A percentile compares a stretch with the other conserved stretches of the same genome.
phyloP scores from a whole-genome alignment of 2,329 filamentous ascomycete species.

The Blastomyces silverae region DNA sequence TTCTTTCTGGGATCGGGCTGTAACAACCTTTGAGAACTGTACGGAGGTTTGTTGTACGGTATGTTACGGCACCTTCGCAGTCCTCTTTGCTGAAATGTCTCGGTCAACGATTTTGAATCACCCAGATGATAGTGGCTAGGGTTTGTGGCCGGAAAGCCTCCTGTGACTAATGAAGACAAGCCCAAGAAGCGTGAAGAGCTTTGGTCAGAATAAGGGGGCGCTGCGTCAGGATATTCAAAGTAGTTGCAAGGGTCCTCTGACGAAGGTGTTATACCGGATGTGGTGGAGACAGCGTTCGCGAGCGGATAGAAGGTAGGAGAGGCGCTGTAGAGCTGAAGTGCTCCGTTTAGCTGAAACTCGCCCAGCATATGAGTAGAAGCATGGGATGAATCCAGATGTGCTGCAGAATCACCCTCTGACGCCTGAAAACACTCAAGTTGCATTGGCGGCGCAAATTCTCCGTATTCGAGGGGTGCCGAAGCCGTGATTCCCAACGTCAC shows the following conservation, averaged over 20 bases:
- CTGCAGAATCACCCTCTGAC: not conserved
- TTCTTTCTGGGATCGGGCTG: not conserved
- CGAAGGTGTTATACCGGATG: not conserved
- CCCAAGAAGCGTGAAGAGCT: not conserved
- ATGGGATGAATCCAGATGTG: not conserved
- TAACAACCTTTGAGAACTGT: not conserved
- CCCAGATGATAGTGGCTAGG: not conserved
- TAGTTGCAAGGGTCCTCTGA: not conserved
- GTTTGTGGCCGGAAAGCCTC: no score
- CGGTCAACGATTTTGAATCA: not conserved
- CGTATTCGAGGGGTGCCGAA: not conserved
- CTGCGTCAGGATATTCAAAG: not conserved
- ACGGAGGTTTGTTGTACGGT: not conserved
- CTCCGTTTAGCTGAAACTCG: not conserved
- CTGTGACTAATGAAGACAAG: not conserved
- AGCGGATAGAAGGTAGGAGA: not conserved
- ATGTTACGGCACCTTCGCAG: not conserved
- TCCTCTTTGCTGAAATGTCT: not conserved
- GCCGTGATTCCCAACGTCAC: not conserved
- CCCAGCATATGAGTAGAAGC: not conserved
- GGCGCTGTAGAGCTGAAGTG: not conserved
- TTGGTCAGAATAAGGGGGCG: not conserved
- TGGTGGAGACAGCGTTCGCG: not conserved
- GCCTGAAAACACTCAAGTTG: not conserved
- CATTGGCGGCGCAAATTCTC: not conserved